A percentile compares a stretch with the other conserved stretches of the same genome.
Evolutionary conservation across 2,329 filamentous ascomycete genomes (phyloP).

Genomic region (Fusarium bulbicola): DNA sequence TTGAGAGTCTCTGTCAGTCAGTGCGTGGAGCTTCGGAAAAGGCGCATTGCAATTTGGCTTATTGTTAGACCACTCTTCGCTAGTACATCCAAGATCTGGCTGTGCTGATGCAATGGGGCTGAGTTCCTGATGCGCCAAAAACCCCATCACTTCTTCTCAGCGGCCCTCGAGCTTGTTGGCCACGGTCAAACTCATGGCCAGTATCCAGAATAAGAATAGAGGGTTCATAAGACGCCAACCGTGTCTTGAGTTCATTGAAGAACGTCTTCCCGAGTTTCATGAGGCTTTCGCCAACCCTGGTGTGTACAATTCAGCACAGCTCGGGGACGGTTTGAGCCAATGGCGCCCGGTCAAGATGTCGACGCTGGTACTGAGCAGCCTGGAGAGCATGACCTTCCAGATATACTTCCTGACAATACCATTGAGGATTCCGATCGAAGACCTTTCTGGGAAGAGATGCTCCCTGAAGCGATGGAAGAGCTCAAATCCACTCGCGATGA

Average conservation of each 20-base stretch:
- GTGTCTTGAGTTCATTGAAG: neutral
- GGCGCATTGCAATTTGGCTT: neutral
- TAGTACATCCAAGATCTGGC: neutral
- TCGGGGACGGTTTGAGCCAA: neutral
- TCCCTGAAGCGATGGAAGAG: neutral
- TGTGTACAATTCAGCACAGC: neutral
- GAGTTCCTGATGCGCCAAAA: neutral
- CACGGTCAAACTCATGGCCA: neutral
- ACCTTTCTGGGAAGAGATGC: neutral
- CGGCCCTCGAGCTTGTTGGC: neutral
- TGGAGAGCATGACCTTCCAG: neutral
- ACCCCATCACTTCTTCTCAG: neutral
- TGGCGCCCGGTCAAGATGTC: neutral
- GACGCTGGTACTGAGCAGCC: fast-evolving
- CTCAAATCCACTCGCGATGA: neutral
- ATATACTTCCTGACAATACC: fast-evolving
- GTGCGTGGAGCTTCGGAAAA: neutral
- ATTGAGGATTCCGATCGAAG: fast-evolving
- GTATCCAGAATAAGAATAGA: neutral
- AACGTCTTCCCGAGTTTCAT: neutral
- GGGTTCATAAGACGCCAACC: neutral
- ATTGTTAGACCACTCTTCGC: fast-evolving
- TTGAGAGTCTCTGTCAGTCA: neutral
- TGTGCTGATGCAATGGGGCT: neutral
- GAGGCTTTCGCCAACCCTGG: neutral